Percentiles rank a stretch among this genome's conserved stretches.
Evolutionary conservation across 2,329 filamentous ascomycete species (phyloP).

Genomic region (Rhinocladiella mackenziei): DNA sequence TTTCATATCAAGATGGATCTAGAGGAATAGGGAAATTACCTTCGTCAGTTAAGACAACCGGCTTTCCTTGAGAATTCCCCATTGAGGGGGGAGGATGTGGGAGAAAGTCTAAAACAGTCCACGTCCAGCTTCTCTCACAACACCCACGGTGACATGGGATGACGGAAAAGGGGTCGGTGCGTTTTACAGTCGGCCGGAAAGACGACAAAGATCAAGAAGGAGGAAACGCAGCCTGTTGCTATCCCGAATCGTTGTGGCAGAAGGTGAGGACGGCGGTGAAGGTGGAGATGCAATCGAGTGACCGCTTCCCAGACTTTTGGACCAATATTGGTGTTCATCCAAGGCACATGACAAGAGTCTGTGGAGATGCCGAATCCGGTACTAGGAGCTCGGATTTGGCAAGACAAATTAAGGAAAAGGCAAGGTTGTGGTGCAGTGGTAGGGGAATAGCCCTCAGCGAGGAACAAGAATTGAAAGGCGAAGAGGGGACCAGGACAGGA

Average conservation of each 20-base stretch:
- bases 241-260: neutral
- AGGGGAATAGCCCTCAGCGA: too few relatives aligned
- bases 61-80: conserved; percentile 95
- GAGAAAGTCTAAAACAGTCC: neutral
- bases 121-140: neutral
- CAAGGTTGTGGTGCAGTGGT: too few relatives aligned
- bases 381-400: too few relatives aligned
- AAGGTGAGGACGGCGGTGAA: neutral
- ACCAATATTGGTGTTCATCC: neutral
- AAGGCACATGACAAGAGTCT: conserved; percentile 3
- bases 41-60: conserved; percentile 87
- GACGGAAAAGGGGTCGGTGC: neutral
- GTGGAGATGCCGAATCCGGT: too few relatives aligned
- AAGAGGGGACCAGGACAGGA: too few relatives aligned
- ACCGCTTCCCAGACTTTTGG: conserved; percentile 1
- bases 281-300: neutral
- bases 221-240: too few relatives aligned
- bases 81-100: conserved; percentile 48
- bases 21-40: conserved; percentile 56
- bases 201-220: neutral
- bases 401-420: too few relatives aligned
- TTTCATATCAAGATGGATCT: neutral
- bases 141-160: neutral
- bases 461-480: too few relatives aligned
- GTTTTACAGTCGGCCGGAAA: neutral